Percentiles rank a stretch among this genome's conserved stretches.
Conservation (phyloP, 78 protist genomes). For the Isochrysis galbana region DNA sequence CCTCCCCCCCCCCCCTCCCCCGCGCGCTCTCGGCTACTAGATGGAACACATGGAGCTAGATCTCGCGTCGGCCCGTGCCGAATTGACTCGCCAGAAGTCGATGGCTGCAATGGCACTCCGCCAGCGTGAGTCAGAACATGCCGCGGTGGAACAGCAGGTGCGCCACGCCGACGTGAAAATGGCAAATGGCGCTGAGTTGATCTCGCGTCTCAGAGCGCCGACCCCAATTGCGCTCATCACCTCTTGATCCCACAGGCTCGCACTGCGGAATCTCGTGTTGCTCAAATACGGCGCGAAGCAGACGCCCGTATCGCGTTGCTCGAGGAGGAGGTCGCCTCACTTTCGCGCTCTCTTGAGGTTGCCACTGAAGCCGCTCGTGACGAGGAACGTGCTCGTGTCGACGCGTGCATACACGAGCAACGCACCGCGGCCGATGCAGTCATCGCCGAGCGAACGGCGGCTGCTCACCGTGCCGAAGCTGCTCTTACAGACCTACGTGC, state of each 20-base stretch:
- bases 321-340: not conserved
- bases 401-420: not conserved
- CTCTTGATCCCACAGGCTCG: too few relatives aligned
- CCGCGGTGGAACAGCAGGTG: not conserved
- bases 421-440: not conserved
- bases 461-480: too few relatives aligned
- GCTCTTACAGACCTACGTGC: not conserved
- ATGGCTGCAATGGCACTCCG: not conserved
- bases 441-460: too few relatives aligned
- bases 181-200: too few relatives aligned
- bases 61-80: not conserved
- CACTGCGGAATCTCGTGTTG: too few relatives aligned
- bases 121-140: not conserved
- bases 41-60: not conserved
- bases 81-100: not conserved
- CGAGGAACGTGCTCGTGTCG: not conserved
- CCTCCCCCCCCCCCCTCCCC: too few relatives aligned
- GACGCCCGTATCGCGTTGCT: not conserved
- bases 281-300: too few relatives aligned
- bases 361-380: not conserved
- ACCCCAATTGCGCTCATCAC: too few relatives aligned
- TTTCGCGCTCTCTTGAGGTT: not conserved
- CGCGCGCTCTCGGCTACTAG: too few relatives aligned
- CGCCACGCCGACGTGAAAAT: not conserved
- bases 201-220: too few relatives aligned